Base-by-base conservation (phyloP, 495 filamentous ascomycete species). In the Arthonia radiata region DNA sequence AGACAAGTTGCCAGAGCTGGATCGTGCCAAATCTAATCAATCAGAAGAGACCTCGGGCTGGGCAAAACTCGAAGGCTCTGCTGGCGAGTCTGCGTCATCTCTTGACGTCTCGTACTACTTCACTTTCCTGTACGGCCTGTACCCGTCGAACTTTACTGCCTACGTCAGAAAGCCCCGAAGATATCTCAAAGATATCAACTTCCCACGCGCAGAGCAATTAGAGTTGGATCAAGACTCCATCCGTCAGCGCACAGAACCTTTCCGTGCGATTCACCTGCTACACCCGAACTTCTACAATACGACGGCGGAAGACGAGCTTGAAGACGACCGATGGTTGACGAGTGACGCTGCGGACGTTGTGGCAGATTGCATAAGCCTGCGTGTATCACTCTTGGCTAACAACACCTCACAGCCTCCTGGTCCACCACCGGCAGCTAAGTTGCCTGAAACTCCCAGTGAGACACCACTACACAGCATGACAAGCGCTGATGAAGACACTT, bases 51-150 rank as follows among this genome's bases (percentile, higher is more conserved):
- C n/a, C n/a, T n/a, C 29, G 6, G 17, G 10, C 5, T 80, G 73
- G 73, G 65, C 71, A 21, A 64, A 62, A 32, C 40, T 59, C 10
- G 37, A 59, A 3, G 53, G 59, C 21, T 54, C 63, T 3, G 49
- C 65, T 9, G 61, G 67, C 27, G 49, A 51, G 18, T 58, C 65
- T 22, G 61, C 63, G 39, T 42, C 60, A 37, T 46, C 72, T 22
- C 75, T 76, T 37, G 49, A 86, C 42, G 41, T 92, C 38, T 37
- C 68, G 37, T 44, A 79, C 38, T 61, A 91, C 57, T 67, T 92
- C 57, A 65, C 79, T 5, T 64, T 74, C 23, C 50, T 80, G 2
- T 80, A 80, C 32, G 73, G 73, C 8, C 49, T 80, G 5, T 80
- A 79, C 34, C 73, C 73, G n/a, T 60, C 76, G 32, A 77, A 77